These are phyloP conservation scores for Teunomyces barrocoloradensis DNA, from an alignment of 805 yeast species.

Conservation along the genomic window DNA sequence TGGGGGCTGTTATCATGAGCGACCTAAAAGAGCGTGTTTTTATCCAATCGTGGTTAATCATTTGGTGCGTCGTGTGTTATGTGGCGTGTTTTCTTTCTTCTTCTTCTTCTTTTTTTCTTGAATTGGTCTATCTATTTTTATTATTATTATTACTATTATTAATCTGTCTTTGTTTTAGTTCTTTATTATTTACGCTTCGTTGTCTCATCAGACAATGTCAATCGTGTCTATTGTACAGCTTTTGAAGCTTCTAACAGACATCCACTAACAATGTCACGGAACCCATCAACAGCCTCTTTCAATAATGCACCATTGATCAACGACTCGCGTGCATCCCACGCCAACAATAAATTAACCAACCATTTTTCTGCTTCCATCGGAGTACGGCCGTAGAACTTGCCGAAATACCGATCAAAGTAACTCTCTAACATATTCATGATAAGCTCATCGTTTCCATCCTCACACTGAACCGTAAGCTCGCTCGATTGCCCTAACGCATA, in stretches of 20 bases:
- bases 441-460: slow-evolving; percentile 5
- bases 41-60: no score
- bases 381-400: slow-evolving; percentile 9
- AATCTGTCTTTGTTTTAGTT: no score
- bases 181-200: not conserved
- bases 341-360: slow-evolving; percentile 10
- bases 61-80: no score
- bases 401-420: slow-evolving; percentile 14
- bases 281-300: slow-evolving; percentile 8
- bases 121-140: no score
- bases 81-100: no score
- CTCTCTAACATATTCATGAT: slow-evolving; percentile 8
- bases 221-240: not conserved
- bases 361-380: slow-evolving; percentile 12
- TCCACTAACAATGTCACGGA: slow-evolving; percentile 5
- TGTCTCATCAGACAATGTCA: not conserved
- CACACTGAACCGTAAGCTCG: slow-evolving; percentile 2
- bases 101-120: no score
- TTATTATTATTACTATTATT: no score
- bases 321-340: slow-evolving; percentile 5
- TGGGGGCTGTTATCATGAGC: no score
- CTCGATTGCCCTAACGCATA: slow-evolving; percentile 6
- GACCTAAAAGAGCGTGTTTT: no score
- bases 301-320: slow-evolving; percentile 7
- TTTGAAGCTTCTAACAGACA: slow-evolving; percentile 3